Conservation (phyloP, 257 asterid genomes). For the Salvia rosmarinus region DNA sequence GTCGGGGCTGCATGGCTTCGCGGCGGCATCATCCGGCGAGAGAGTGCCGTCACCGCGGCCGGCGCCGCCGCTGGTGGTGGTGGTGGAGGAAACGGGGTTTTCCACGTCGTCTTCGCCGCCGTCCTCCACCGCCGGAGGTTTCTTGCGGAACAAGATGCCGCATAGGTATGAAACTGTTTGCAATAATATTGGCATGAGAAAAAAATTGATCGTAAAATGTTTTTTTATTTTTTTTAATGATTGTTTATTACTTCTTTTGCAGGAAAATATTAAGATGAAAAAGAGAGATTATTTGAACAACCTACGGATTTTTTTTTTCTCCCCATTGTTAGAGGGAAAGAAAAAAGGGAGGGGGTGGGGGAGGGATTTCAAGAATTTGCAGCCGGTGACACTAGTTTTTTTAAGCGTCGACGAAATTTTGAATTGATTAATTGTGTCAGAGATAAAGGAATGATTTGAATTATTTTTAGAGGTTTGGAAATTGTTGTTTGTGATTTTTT, state of each 20-base stretch:
- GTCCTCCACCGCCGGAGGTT: conserved; percentile 30
- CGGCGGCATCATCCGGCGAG: neutral
- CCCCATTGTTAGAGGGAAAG: conserved; percentile 47
- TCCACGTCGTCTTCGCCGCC: neutral
- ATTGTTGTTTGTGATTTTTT: too few relatives aligned
- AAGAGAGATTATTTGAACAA: neutral
- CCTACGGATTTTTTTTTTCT: conserved; percentile 49
- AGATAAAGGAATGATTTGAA: conserved; percentile 18
- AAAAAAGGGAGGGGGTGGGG: neutral
- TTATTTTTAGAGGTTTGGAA: conserved; percentile 11
- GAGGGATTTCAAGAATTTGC: neutral
- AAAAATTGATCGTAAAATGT: neutral
- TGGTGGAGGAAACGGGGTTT: neutral
- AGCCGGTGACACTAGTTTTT: neutral
- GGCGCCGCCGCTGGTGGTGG: neutral
- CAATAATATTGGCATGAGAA: conserved; percentile 34
- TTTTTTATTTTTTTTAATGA: neutral
- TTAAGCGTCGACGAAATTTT: conserved; percentile 15
- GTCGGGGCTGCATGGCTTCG: neutral
- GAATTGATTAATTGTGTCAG: conserved; percentile 8
- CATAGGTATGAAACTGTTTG: conserved; percentile 58
- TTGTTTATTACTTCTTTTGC: neutral
- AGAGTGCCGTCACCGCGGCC: neutral
- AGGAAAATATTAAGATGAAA: neutral
- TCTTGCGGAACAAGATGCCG: conserved; percentile 50